A percentile compares a stretch with the other conserved stretches of the same genome.
These are phyloP conservation scores for Mangifera indica DNA, from an alignment of 345 rosid genomes.

Conservation along the genomic window DNA sequence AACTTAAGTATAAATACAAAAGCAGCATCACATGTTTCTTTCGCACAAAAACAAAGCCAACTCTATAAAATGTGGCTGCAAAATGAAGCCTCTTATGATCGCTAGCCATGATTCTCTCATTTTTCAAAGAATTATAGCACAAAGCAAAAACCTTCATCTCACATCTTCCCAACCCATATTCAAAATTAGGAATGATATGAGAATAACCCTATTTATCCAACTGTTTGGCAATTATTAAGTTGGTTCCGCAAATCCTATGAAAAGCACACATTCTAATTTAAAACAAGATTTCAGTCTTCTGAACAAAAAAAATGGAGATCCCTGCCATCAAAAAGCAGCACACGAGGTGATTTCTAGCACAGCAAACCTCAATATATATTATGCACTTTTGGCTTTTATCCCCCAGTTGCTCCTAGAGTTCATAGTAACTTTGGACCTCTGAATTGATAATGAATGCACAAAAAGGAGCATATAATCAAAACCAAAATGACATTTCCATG, in stretches of 20 bases:
- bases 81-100: not conserved
- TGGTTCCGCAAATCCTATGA: not conserved
- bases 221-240: not conserved
- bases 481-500: not conserved
- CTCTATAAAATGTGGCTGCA: not conserved
- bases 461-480: not conserved
- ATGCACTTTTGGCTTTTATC: not conserved
- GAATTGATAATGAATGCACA: too few relatives aligned
- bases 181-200: not conserved
- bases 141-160: not conserved
- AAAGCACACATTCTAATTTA: not conserved
- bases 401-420: not conserved
- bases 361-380: not conserved
- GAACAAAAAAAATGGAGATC: not conserved
- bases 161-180: not conserved
- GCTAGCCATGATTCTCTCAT: not conserved
- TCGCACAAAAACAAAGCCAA: not conserved
- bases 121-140: not conserved
- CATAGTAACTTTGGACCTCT: too few relatives aligned
- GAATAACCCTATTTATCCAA: not conserved
- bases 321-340: not conserved
- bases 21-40: not conserved
- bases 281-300: not conserved
- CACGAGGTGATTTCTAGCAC: not conserved
- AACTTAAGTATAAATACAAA: too few relatives aligned